These are phyloP conservation scores for Sphagnum magellanicum DNA, from an alignment of 228 moss, liverwort and hornwort genomes.

Conservation along the genomic window DNA sequence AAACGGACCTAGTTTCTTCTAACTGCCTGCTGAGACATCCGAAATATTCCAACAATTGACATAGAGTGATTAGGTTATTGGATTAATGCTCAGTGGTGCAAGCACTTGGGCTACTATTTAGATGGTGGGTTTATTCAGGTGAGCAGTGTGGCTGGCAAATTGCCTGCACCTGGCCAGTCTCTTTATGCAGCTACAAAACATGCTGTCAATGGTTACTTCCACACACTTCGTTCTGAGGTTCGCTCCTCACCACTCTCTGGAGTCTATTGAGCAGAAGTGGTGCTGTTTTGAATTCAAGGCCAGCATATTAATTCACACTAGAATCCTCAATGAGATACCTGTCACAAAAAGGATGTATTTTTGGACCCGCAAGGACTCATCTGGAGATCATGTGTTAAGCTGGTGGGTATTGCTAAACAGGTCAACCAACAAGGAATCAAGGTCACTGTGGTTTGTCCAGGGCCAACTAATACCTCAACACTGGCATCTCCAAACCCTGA, in stretches of 20 bases:
- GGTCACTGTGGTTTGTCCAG: constrained; percentile 73
- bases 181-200: constrained; percentile 70
- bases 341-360: not conserved
- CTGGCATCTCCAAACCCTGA: not conserved
- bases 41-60: not conserved
- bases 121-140: constrained; percentile 15
- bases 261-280: not conserved
- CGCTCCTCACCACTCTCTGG: too few species aligned
- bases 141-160: constrained; percentile 62
- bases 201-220: constrained; percentile 70
- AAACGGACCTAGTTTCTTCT: too few species aligned
- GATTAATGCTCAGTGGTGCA: not conserved
- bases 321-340: not conserved
- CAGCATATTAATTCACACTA: not conserved
- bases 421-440: constrained; percentile 56
- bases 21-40: too few species aligned
- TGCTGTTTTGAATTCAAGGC: not conserved
- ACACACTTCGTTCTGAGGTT: constrained; percentile 56
- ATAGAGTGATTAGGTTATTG: not conserved
- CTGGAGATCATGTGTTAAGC: not conserved
- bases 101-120: not conserved
- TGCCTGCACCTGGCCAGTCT: constrained; percentile 67
- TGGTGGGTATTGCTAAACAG: constrained; percentile 6
- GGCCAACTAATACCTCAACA: constrained; percentile 49
- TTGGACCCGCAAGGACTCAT: not conserved